Percentiles rank a stretch among this genome's conserved stretches.
Conservation (phyloP, 495 filamentous ascomycete species). For the Podospora conica region DNA sequence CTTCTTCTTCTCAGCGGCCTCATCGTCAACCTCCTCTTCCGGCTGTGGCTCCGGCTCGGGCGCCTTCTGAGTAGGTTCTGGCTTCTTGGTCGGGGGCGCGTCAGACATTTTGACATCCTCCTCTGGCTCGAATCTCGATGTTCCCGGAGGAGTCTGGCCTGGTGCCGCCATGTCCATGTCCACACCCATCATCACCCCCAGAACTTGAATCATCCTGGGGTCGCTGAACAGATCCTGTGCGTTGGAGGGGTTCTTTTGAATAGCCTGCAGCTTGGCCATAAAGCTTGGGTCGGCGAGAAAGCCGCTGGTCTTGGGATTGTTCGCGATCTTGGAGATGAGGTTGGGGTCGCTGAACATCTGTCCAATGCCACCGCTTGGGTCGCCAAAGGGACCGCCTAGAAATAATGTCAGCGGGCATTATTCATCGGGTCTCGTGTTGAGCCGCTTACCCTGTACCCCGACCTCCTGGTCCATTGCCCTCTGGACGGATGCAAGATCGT, state of each 20-base stretch:
- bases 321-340: conserved; percentile 80
- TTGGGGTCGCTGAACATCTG: conserved; percentile 91
- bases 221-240: conserved; percentile 78
- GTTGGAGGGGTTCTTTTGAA: conserved; percentile 73
- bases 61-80: conserved; percentile 40
- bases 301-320: conserved; percentile 85
- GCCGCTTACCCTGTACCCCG: conserved; percentile 51
- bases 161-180: conserved; percentile 79
- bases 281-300: conserved; percentile 80
- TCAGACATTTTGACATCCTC: conserved; percentile 81
- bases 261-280: conserved; percentile 78
- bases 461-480: conserved; percentile 79
- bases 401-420: not conserved
- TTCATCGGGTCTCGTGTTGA: too few species aligned
- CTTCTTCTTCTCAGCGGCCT: conserved; percentile 73
- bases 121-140: conserved; percentile 48
- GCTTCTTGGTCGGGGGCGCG: conserved; percentile 35
- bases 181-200: conserved; percentile 88
- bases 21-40: conserved; percentile 67
- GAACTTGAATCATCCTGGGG: conserved; percentile 86
- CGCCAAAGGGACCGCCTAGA: conserved; percentile 40
- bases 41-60: conserved; percentile 56
- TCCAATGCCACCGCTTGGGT: conserved; percentile 70
- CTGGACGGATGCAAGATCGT: conserved; percentile 73
- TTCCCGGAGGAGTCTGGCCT: conserved; percentile 36